A percentile compares a stretch with the other conserved stretches of the same genome.
These are phyloP conservation scores for Gaertneriomyces semiglobifer DNA, from an alignment of 192 early-diverging fungal genomes.

Conservation along the genomic window DNA sequence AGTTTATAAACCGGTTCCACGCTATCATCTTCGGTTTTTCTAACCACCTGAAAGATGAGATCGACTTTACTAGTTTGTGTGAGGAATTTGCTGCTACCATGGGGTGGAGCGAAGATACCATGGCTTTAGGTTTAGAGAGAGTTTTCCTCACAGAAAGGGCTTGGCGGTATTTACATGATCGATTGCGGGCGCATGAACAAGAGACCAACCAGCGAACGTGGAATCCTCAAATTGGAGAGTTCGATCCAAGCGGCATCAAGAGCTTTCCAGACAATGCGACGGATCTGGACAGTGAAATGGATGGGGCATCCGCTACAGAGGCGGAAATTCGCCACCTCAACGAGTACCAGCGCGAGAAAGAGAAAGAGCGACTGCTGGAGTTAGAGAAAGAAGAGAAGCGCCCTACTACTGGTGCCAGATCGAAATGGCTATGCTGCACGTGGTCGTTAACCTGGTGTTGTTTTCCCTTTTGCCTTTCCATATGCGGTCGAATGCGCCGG, in stretches of 20 bases:
- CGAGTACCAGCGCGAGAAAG: constrained; percentile 6
- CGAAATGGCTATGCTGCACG: constrained; percentile 62
- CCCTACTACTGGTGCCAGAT: not conserved
- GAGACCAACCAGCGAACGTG: not conserved
- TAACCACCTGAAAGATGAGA: constrained; percentile 10
- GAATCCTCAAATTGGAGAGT: constrained; percentile 7
- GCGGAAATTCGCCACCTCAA: constrained; percentile 11
- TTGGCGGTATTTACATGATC: constrained; percentile 30
- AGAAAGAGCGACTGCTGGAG: constrained; percentile 6
- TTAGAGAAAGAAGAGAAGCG: constrained; percentile 6
- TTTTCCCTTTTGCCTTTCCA: constrained; percentile 50
- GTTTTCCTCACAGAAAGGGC: constrained; percentile 34
- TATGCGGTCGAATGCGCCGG: constrained; percentile 68
- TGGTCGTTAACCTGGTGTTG: constrained; percentile 80
- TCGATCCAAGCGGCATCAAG: constrained; percentile 6
- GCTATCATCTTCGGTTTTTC: constrained; percentile 7
- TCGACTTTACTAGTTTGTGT: constrained; percentile 19
- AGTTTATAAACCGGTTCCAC: constrained; percentile 25
- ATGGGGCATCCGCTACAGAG: not conserved
- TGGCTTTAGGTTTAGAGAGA: constrained; percentile 21
- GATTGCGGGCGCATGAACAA: constrained; percentile 23
- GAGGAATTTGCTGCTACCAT: constrained; percentile 27
- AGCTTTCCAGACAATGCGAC: constrained; percentile 21
- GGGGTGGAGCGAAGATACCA: constrained; percentile 27
- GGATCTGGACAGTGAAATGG: constrained; percentile 22